Evolutionary conservation across 495 filamentous ascomycete species (phyloP), one percentile per base, ranked within the genome.

Genomic region (Penicillium atrosanguineum): DNA sequence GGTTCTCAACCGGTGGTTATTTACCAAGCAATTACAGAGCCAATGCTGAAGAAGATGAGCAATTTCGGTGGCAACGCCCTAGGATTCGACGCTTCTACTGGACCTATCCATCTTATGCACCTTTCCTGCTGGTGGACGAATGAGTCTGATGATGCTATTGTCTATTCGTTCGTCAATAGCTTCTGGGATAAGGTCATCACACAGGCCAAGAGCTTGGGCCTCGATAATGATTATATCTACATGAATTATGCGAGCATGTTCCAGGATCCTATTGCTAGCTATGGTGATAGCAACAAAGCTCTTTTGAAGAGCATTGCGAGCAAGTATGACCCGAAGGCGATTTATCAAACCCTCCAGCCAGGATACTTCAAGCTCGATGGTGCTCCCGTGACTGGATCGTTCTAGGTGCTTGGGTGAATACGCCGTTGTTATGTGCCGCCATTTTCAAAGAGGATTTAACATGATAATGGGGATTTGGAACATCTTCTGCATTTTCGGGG

Each of bases 161-260:
- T 67, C 14, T 64, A 64, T 14, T 36, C 19, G 14, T 64, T 64
- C 31, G 37, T 57, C 46, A 45, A 61, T 29, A 48, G 44, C 12
- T 67, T 64, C 57, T 60, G 40, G 42, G 41, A 52, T 19, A 44
- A 48, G 43, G 53, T 59, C 12, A 46, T 51, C 15, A 66, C 66
- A 7, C 57, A 75, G 20, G 77, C 82, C 1, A 68, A 76, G 50
- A 56, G 51, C 15, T 55, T 73, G 41, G 69, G 70, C 0, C 16
- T 81, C 21, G 62, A 70, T 37, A 63, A 83, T 46, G 69, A 76
- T 31, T 89, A 79, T 48, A 60, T 87, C 25, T 87, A 87, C 55
- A 73, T 82, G 55, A 83, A 83, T 51, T 78, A 78, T 44, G 75
- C 73, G 3, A 62, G 67, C 25, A 53, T 62, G 59, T 67, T 61